Conservation (phyloP, 441 rosid genomes). For the Aleurites moluccanus region DNA sequence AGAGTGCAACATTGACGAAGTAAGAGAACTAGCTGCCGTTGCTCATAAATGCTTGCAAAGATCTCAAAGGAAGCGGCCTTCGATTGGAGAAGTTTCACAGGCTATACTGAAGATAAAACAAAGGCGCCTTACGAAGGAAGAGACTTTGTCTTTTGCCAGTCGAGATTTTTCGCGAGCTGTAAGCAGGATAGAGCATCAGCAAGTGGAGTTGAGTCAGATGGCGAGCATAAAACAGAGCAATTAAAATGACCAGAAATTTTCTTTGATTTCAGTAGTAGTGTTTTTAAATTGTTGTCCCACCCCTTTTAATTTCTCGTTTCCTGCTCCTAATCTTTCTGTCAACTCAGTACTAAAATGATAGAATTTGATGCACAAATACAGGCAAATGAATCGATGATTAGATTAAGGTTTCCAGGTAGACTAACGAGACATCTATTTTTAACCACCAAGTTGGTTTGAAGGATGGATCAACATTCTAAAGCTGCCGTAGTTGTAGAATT, state of each 20-base stretch:
- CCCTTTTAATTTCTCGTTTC: not conserved
- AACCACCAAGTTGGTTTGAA: not conserved
- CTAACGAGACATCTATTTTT: not conserved
- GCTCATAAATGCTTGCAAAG: conserved; percentile 79
- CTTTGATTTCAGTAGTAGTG: too few relatives aligned
- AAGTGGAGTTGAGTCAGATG: conserved; percentile 63
- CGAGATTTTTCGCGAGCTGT: conserved; percentile 53
- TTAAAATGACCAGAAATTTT: conserved; percentile 15
- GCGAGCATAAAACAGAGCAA: conserved; percentile 47
- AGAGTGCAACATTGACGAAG: conserved; percentile 59
- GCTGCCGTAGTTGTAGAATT: too few relatives aligned
- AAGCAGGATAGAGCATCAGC: conserved; percentile 74
- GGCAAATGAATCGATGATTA: conserved; percentile 6
- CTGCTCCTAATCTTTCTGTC: not conserved
- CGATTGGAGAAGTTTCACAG: conserved; percentile 75
- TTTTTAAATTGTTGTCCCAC: too few relatives aligned
- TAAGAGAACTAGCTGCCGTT: conserved; percentile 62
- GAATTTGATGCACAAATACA: not conserved
- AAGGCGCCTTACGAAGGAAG: conserved; percentile 45
- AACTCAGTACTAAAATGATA: not conserved
- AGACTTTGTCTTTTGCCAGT: conserved; percentile 52
- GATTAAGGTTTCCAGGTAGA: not conserved
- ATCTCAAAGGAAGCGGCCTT: conserved; percentile 74
- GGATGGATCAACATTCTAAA: not conserved
- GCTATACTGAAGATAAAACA: conserved; percentile 75